Base-by-base conservation (phyloP, 345 rosid genomes). In the Gossypium turneri region DNA sequence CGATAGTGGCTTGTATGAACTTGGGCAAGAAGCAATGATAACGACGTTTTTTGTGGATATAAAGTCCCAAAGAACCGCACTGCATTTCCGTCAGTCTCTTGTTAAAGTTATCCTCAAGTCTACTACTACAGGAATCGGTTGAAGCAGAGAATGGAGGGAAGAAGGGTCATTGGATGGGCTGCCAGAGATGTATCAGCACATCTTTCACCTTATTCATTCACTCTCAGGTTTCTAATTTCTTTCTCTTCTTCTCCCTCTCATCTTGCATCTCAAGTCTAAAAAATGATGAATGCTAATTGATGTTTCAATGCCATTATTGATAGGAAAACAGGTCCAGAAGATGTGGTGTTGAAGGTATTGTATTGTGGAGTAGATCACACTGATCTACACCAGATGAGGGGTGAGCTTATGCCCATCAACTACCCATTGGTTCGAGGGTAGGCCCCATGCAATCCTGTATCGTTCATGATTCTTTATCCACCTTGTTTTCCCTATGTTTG, bases 351-450 rank as follows among this genome's bases (percentile, higher is more conserved):
- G 3, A 87, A 84, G 59, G 90, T 87, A 3, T 48, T 80, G 58
- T 80, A 57, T 53, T 87, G 90, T 70, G 93, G 93, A 73, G 61
- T 86, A 25, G 87, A 88, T 73, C 90, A 89, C 80, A 81, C 85
- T 68, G 94, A 91, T 79, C 72, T 93, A 59, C 97, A 86, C 80
- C 97, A 89, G 81, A 80, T 79, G 51, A 89, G 80, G 76, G 86
- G 88, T 83, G 94, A 91, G 75, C 79, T 90, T 77, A 74, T 80
- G 67, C 83, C 87, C 86, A 77, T 85, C 51, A 63, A 41, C 55
- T 93, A 88, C 73, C 97, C 98, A 62, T 83, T 91, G 91, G 95
- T 93, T 73, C 95, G 90, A 55, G 91, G 94, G 97, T 93, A 86
- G 8, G 71, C 11, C 59, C 11, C 45, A 52, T 12, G 57, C 20